A percentile compares a stretch with the other conserved stretches of the same genome.
These are phyloP conservation scores for Scedosporium aurantiacum DNA, from an alignment of 2,329 filamentous ascomycete genomes.

Conservation along the genomic window DNA sequence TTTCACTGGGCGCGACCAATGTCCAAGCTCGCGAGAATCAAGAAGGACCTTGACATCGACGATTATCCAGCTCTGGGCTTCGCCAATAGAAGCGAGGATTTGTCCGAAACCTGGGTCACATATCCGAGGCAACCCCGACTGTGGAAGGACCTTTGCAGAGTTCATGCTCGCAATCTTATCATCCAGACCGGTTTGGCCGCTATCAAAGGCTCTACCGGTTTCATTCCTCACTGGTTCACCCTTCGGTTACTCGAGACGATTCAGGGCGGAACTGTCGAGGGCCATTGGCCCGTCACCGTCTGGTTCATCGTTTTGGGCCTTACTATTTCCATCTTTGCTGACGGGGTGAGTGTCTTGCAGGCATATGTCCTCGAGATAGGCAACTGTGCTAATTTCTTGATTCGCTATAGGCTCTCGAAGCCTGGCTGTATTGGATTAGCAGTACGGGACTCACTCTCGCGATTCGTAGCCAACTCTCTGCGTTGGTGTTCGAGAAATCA, in stretches of 20 bases:
- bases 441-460: slow-evolving; percentile 53
- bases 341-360: slow-evolving; percentile 23
- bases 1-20: slow-evolving; percentile 53
- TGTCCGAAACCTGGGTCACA: slow-evolving; percentile 37
- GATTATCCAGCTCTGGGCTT: slow-evolving; percentile 54
- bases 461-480: slow-evolving; percentile 57
- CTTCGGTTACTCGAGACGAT: slow-evolving; percentile 54
- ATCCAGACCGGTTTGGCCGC: slow-evolving; percentile 49
- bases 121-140: slow-evolving; percentile 38
- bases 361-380: neutral
- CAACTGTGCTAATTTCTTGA: neutral
- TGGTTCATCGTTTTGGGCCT: slow-evolving; percentile 61
- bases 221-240: slow-evolving; percentile 60
- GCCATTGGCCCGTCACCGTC: slow-evolving; percentile 34
- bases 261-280: slow-evolving; percentile 37
- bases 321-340: slow-evolving; percentile 45
- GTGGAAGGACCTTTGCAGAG: slow-evolving; percentile 47
- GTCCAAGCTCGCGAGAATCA: slow-evolving; percentile 41
- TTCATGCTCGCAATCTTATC: slow-evolving; percentile 44
- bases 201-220: slow-evolving; percentile 45
- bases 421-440: slow-evolving; percentile 56
- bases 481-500: slow-evolving; percentile 66
- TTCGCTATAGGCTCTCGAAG: slow-evolving; percentile 42
- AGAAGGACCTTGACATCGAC: slow-evolving; percentile 47
- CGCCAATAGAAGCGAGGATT: slow-evolving; percentile 37